Base-by-base conservation (phyloP, 2,329 filamentous ascomycete genomes). In the Drechslerella stenobrocha region DNA sequence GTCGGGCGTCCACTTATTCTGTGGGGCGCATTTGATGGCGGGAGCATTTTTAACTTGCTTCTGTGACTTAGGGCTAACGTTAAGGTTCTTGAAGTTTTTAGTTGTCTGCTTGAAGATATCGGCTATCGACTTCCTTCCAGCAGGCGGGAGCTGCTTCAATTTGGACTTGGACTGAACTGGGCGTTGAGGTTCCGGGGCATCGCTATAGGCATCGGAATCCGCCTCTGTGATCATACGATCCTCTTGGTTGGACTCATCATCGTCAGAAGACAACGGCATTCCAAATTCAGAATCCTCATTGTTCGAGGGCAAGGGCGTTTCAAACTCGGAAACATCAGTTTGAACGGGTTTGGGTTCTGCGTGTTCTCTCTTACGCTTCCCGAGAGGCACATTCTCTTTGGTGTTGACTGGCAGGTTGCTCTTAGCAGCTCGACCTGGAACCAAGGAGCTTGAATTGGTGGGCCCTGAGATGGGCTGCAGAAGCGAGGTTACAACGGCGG, bases 121-220 rank as follows among this genome's bases (percentile, higher is more conserved):
- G 2, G 37, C 37, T 26, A 42, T 23, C 7, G 1, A 46, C 22
- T 37, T 7, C 5, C 11, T 28, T 11, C 15, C 26, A 3, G 7
- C 22, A 5, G 52, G 22, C 35, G 51, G 26, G 15, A 5, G 24
- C 20, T 37, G 18, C 15, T 26, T 28, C 7, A 35, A 28, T 13
- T n/a, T 56, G 6, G 40, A 5, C 13, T 35, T 50, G 20, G 15
- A 30, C 46, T 18, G 32, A 5, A 22, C 11, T 6, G 61, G 40
- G 9, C 20, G 20, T n/a, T 28, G 24, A 4, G 52, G 52, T 18
- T 42, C 13, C 3, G 15, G 46, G 11, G 23, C 22, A 22, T 51
- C 44, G n/a, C 46, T 58, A 28, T 32, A 50, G 4, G 51, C 55
- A 32, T 67, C 63, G 8, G 44, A 51, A 28, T 67, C 63, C 2